A percentile compares a stretch with the other conserved stretches of the same genome.
phyloP scores from a whole-genome alignment of 176 grass and related monocot genomes.

The Thalia dealbata region DNA sequence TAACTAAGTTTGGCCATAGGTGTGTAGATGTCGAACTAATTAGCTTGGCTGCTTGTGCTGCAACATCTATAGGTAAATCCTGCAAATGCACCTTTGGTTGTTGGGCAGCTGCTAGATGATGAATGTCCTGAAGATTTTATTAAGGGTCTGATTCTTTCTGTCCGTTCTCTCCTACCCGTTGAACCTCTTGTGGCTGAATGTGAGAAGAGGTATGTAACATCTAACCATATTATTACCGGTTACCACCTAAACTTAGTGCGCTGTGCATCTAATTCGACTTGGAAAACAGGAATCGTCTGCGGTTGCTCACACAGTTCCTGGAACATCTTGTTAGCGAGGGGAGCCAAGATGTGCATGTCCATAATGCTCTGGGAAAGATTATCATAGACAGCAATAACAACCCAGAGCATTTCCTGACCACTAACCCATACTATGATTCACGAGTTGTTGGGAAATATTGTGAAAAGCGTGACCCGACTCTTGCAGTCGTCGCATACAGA shows the following conservation, averaged over 20 bases:
- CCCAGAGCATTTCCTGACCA: conserved; percentile 93
- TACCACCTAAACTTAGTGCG: not conserved
- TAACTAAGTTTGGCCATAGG: not conserved
- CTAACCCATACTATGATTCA: conserved; percentile 94
- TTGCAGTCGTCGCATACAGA: conserved; percentile 91
- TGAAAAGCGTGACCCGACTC: conserved; percentile 89
- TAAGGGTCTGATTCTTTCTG: conserved; percentile 93
- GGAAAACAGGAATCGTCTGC: conserved; percentile 65
- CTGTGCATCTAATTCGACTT: not conserved
- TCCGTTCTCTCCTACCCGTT: conserved; percentile 78
- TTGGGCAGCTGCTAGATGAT: conserved; percentile 85
- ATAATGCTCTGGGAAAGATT: conserved; percentile 94
- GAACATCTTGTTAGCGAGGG: conserved; percentile 93
- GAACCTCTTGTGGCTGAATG: conserved; percentile 93
- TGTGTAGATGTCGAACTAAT: not conserved
- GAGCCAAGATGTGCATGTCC: conserved; percentile 97
- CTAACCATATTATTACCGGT: not conserved
- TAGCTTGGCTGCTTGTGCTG: not conserved
- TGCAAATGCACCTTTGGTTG: conserved; percentile 81
- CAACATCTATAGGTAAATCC: conserved; percentile 65
- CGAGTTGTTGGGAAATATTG: conserved; percentile 96
- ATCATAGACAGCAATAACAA: conserved; percentile 98
- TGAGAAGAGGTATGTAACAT: conserved; percentile 63
- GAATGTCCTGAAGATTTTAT: conserved; percentile 99
- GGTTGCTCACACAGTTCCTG: conserved; percentile 80